A percentile compares a stretch with the other conserved stretches of the same genome.
These are phyloP conservation scores for Saussurea involucrata DNA, from an alignment of 129 eudicot genomes.

Conservation along the genomic window DNA sequence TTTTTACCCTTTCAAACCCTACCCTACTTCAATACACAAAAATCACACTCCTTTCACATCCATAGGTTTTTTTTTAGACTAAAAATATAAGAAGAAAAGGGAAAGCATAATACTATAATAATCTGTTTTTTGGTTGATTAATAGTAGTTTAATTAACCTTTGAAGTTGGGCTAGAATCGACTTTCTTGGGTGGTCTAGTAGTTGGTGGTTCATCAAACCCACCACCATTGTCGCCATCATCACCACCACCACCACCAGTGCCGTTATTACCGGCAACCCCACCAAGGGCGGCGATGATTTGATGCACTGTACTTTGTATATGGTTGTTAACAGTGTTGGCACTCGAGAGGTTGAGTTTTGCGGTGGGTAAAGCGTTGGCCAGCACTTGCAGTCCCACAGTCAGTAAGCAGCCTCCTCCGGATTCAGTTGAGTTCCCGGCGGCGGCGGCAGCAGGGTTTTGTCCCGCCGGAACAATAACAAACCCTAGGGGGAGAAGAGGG, in stretches of 20 bases:
- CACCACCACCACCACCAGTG: constrained; percentile 13
- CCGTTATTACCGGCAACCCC: constrained; percentile 3
- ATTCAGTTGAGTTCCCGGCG: neutral
- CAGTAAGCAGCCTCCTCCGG: constrained; percentile 61
- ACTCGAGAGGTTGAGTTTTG: constrained; percentile 80
- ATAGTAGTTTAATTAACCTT: constrained; percentile 26
- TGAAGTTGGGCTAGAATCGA: constrained; percentile 27
- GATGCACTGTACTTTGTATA: constrained; percentile 62
- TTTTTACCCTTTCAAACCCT: constrained; percentile 32
- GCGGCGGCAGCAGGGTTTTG: constrained; percentile 22
- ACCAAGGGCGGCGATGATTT: constrained; percentile 59
- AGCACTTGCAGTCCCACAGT: constrained; percentile 87
- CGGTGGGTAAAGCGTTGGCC: constrained; percentile 72
- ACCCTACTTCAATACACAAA: constrained; percentile 25
- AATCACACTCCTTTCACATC: constrained; percentile 13
- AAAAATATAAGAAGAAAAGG: neutral
- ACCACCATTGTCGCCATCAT: constrained; percentile 12
- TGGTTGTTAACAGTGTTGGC: constrained; percentile 82
- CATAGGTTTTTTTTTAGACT: constrained; percentile 4
- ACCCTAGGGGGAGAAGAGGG: constrained; percentile 89
- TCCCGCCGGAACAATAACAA: constrained; percentile 57
- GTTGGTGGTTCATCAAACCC: constrained; percentile 29
- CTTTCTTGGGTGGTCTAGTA: neutral
- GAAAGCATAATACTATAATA: neutral
- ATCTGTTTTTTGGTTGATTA: neutral